Evolutionary conservation across 169 alveolate species (phyloP).

Genomic region (Hepatocystis sp.): DNA sequence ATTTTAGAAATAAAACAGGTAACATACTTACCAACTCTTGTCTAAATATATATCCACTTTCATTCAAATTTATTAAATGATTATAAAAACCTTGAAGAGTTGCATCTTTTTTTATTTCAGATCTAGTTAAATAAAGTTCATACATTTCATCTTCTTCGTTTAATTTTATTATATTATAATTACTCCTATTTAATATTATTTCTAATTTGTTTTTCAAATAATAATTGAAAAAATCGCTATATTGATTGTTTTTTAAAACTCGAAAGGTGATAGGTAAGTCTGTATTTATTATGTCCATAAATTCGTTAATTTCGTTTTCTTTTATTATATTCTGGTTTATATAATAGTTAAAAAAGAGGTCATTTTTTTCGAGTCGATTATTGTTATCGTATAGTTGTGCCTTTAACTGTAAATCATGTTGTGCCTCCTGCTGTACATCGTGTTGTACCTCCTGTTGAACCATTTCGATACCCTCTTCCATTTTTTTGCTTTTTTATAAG

Average conservation of each 20-base stretch:
- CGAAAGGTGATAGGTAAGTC: constrained; percentile 83
- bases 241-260: constrained; percentile 62
- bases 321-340: constrained; percentile 78
- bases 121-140: constrained; percentile 70
- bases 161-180: constrained; percentile 44
- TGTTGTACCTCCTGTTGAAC: too few species aligned
- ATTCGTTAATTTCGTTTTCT: constrained; percentile 76
- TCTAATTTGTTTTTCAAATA: constrained; percentile 58
- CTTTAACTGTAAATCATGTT: too few species aligned
- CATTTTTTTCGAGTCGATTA: constrained; percentile 75
- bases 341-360: constrained; percentile 79
- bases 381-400: too few species aligned
- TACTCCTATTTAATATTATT: constrained; percentile 20
- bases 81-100: constrained; percentile 74
- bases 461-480: too few species aligned
- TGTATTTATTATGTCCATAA: constrained; percentile 76
- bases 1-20: constrained; percentile 94
- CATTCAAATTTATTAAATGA: constrained; percentile 88
- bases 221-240: constrained; percentile 50
- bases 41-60: constrained; percentile 94
- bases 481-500: too few species aligned
- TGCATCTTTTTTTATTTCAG: constrained; percentile 80
- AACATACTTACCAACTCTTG: constrained; percentile 98
- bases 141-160: constrained; percentile 72
- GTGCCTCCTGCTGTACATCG: too few species aligned